Percentiles rank a stretch among this genome's conserved stretches.
These are phyloP conservation scores for Triticum timopheevii DNA, from an alignment of 176 grass and related monocot species.

Conservation along the genomic window DNA sequence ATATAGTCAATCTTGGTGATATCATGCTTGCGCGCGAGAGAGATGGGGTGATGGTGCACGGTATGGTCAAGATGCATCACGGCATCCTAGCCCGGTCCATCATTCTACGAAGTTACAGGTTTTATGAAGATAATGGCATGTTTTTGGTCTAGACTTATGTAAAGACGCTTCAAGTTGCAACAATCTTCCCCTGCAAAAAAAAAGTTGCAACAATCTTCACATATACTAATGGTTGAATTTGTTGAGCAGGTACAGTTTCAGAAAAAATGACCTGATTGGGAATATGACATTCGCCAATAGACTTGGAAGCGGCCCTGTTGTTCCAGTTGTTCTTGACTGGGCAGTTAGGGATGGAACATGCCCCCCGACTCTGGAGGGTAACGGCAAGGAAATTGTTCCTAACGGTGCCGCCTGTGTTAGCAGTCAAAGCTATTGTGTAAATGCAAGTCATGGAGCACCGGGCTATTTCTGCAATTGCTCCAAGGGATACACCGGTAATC, in stretches of 20 bases:
- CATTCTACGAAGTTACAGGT: too few relatives aligned
- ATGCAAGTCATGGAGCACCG: not conserved
- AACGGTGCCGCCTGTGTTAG: not conserved
- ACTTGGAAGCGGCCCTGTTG: not conserved
- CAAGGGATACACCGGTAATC: not conserved
- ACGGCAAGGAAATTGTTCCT: not conserved
- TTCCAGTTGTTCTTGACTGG: not conserved
- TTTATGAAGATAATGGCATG: too few relatives aligned
- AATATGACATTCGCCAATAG: not conserved
- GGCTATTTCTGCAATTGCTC: not conserved
- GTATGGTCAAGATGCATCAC: too few relatives aligned
- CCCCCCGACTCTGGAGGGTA: not conserved
- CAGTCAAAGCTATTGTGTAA: not conserved
- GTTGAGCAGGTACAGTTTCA: not conserved
- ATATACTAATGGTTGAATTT: not conserved
- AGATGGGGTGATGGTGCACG: too few relatives aligned
- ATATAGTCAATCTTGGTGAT: too few relatives aligned
- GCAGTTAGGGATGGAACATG: not conserved
- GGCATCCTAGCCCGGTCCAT: too few relatives aligned
- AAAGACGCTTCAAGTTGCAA: too few relatives aligned
- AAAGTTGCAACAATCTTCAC: not conserved
- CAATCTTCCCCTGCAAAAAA: too few relatives aligned
- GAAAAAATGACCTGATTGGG: not conserved
- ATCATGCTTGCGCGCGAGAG: too few relatives aligned
- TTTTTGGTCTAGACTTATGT: too few relatives aligned